Conservation (phyloP, 371 early-diverging fungal genomes). For the Entomophthora muscae region DNA sequence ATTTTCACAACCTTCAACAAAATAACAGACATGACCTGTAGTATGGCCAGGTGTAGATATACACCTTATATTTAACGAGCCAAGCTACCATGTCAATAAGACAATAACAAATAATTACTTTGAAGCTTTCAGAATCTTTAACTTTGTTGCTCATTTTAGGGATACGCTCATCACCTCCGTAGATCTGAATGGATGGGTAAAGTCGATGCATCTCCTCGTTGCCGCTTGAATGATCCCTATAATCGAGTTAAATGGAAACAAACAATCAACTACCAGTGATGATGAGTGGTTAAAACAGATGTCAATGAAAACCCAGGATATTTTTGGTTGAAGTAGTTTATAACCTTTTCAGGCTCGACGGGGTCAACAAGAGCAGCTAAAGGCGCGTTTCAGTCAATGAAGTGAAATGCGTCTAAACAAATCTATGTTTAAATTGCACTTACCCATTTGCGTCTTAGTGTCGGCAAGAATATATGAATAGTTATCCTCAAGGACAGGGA, state of each 20-base stretch:
- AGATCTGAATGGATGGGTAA: constrained; percentile 53
- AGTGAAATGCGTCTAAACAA: no score
- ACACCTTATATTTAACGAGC: constrained; percentile 18
- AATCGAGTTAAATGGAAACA: constrained; percentile 5
- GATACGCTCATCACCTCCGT: constrained; percentile 78
- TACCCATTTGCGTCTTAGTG: constrained; percentile 26
- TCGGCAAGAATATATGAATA: constrained; percentile 65
- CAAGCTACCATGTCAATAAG: constrained; percentile 9
- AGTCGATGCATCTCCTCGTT: constrained; percentile 36
- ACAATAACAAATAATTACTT: constrained; percentile 21
- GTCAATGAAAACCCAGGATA: constrained; percentile 11
- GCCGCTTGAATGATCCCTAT: constrained; percentile 57
- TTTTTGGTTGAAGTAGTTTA: constrained; percentile 16
- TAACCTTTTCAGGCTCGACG: constrained; percentile 30
- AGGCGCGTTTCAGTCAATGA: no score
- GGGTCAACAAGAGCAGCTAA: constrained; percentile 34
- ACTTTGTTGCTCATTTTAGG: constrained; percentile 60
- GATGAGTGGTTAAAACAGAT: constrained; percentile 53
- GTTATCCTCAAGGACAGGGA: constrained; percentile 32
- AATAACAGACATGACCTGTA: constrained; percentile 70
- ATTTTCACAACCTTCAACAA: constrained; percentile 30
- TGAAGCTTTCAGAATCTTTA: constrained; percentile 53
- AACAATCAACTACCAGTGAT: constrained; percentile 26
- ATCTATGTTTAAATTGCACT: no score
- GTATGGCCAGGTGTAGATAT: constrained; percentile 80